phyloP scores from a whole-genome alignment of 2,329 filamentous ascomycete genomes.

The Cercospora sojina region DNA sequence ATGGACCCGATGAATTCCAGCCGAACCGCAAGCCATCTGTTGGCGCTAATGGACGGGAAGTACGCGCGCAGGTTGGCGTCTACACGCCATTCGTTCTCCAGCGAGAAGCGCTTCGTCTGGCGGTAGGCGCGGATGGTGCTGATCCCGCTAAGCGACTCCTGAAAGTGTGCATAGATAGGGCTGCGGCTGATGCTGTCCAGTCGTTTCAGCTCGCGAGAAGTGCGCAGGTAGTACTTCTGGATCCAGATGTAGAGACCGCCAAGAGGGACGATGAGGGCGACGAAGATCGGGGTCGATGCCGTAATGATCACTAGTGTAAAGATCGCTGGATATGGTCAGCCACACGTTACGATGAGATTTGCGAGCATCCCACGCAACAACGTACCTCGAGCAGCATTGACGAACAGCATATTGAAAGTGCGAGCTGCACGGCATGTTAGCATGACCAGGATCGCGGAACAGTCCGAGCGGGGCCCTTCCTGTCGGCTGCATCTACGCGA shows the following conservation, averaged over 20 bases:
- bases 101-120: constrained; percentile 80
- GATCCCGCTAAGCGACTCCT: constrained; percentile 91
- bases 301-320: constrained; percentile 90
- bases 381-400: constrained; percentile 51
- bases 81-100: constrained; percentile 96
- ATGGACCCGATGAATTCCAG: constrained; percentile 93
- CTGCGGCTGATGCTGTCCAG: constrained; percentile 93
- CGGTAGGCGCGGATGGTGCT: constrained; percentile 93
- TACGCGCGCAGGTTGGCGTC: constrained; percentile 93
- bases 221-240: constrained; percentile 94
- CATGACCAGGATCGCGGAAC: constrained; percentile 8
- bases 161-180: constrained; percentile 97
- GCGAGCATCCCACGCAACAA: constrained; percentile 22
- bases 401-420: constrained; percentile 87
- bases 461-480: constrained; percentile 1
- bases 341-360: background rate
- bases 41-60: constrained; percentile 90
- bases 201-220: constrained; percentile 92
- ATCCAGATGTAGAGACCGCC: constrained; percentile 83
- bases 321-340: constrained; percentile 43
- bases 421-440: constrained; percentile 45
- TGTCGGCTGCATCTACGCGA: constrained; percentile 58
- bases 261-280: constrained; percentile 77
- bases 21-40: constrained; percentile 87
- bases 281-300: constrained; percentile 74